Conservation (phyloP, 2,329 filamentous ascomycete species). For the Aspergillus fructus region DNA sequence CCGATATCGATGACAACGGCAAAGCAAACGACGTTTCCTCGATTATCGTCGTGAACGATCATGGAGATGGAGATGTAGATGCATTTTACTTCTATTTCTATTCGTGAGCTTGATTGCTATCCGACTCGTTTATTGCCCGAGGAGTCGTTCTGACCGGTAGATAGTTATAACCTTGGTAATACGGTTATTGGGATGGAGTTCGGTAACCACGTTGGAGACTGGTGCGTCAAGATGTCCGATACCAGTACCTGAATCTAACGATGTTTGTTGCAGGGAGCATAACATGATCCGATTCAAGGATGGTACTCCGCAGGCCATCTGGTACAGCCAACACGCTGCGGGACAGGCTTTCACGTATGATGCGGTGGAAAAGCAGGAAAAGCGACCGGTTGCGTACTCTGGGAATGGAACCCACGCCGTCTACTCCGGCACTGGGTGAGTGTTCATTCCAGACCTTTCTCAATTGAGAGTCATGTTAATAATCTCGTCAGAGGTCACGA, state of each 20-base stretch:
- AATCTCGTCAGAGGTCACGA: conserved; percentile 52
- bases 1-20: conserved; percentile 52
- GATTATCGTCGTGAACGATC: conserved; percentile 59
- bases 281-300: conserved; percentile 65
- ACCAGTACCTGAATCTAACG: background rate
- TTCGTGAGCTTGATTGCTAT: conserved; percentile 36
- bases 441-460: background rate
- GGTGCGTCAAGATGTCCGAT: conserved; percentile 35
- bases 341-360: conserved; percentile 64
- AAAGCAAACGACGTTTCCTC: conserved; percentile 52
- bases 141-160: background rate
- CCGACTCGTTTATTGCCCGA: background rate
- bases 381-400: conserved; percentile 58
- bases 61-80: conserved; percentile 54
- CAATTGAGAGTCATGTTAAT: background rate
- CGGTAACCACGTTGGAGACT: conserved; percentile 64
- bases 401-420: conserved; percentile 64
- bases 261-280: conserved; percentile 53
- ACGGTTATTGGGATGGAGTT: conserved; percentile 51
- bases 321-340: conserved; percentile 63
- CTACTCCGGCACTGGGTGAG: conserved; percentile 56
- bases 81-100: conserved; percentile 66
- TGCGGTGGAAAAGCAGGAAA: conserved; percentile 53
- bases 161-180: conserved; percentile 55
- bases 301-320: conserved; percentile 55